phyloP scores from a whole-genome alignment of 2,329 filamentous ascomycete species.

The Aspergillus sp. region DNA sequence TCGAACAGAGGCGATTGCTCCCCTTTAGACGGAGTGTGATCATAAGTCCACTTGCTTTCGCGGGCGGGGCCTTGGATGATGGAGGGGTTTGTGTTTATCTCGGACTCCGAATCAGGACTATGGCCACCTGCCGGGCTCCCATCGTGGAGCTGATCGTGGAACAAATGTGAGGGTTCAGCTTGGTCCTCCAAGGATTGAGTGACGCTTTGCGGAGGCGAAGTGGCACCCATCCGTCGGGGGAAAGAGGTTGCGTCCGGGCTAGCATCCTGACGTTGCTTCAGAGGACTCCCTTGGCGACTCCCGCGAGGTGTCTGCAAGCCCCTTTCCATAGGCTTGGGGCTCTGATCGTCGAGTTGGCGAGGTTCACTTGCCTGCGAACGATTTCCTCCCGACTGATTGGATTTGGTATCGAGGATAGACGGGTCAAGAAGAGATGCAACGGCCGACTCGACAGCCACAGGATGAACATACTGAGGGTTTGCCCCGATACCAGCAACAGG shows the following conservation, averaged over 20 bases:
- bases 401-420: slow-evolving; percentile 67
- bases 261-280: slow-evolving; percentile 44
- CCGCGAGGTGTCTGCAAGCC: slow-evolving; percentile 19
- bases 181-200: slow-evolving; percentile 46
- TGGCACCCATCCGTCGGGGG: slow-evolving; percentile 40
- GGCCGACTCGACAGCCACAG: slow-evolving; percentile 76
- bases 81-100: slow-evolving; percentile 82
- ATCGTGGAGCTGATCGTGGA: slow-evolving; percentile 72
- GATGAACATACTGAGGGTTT: slow-evolving; percentile 75
- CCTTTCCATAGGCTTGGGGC: slow-evolving; percentile 23
- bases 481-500: slow-evolving; percentile 69
- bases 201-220: slow-evolving; percentile 56
- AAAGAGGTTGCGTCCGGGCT: slow-evolving; percentile 39
- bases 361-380: slow-evolving; percentile 44
- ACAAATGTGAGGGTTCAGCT: slow-evolving; percentile 56
- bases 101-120: slow-evolving; percentile 52
- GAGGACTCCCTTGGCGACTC: slow-evolving; percentile 42
- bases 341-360: slow-evolving; percentile 37
- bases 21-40: slow-evolving; percentile 53
- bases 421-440: slow-evolving; percentile 89
- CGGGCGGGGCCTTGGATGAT: slow-evolving; percentile 68
- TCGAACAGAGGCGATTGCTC: slow-evolving; percentile 26
- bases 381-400: slow-evolving; percentile 47
- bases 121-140: slow-evolving; percentile 39
- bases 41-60: slow-evolving; percentile 55